Evolutionary conservation across 2,329 filamentous ascomycete species (phyloP).

Genomic region (Acarospora socialis): DNA sequence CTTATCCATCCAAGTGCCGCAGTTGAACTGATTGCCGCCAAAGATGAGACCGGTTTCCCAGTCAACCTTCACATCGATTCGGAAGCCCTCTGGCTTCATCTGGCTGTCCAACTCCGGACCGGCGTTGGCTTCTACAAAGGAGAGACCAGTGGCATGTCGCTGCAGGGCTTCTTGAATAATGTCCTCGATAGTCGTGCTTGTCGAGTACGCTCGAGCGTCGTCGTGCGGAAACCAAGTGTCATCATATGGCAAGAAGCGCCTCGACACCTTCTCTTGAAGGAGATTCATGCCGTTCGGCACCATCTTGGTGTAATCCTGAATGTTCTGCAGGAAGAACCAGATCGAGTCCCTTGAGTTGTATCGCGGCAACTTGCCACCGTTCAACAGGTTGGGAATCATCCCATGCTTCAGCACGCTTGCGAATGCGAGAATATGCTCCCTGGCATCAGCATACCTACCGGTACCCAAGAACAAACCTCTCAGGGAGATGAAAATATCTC

Average conservation of each 20-base stretch:
- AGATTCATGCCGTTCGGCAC: conserved; percentile 63
- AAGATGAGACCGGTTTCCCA: conserved; percentile 86
- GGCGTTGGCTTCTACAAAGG: conserved; percentile 89
- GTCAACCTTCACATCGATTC: conserved; percentile 80
- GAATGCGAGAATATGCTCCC: conserved; percentile 88
- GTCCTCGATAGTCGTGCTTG: conserved; percentile 69
- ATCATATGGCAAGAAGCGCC: conserved; percentile 87
- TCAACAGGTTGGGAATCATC: conserved; percentile 90
- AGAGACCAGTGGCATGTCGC: conserved; percentile 77
- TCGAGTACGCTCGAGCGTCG: conserved; percentile 73
- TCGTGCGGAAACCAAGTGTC: conserved; percentile 83
- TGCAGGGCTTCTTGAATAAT: conserved; percentile 89
- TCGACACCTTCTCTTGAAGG: conserved; percentile 60
- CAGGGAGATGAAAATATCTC: conserved; percentile 92
- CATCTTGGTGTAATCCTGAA: conserved; percentile 80
- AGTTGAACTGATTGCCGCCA: conserved; percentile 87
- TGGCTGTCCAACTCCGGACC: conserved; percentile 77
- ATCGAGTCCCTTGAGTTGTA: conserved; percentile 95
- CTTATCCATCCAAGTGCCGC: conserved; percentile 99
- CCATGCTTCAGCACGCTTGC: conserved; percentile 94
- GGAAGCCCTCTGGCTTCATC: conserved; percentile 85
- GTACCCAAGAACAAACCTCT: conserved; percentile 86
- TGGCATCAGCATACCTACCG: conserved; percentile 74
- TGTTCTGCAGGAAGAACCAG: conserved; percentile 95
- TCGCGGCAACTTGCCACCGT: conserved; percentile 68